Conservation (phyloP, 148 eudicot species). For the Silene uniflora region DNA sequence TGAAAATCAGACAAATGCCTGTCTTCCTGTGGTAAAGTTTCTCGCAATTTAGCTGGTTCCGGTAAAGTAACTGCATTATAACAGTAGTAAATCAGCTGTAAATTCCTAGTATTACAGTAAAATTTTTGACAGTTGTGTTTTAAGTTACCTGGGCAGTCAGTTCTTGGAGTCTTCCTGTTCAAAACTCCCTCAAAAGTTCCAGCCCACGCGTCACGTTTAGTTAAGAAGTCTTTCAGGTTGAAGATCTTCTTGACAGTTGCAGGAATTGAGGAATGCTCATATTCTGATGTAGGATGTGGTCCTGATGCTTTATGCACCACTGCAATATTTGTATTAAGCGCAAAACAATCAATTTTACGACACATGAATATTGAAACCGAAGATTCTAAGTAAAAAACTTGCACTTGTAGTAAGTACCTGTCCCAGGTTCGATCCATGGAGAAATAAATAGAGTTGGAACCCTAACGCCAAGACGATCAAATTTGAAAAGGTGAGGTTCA, state of each 20-base stretch:
- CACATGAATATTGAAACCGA: background rate
- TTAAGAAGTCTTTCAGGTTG: slow-evolving; percentile 64
- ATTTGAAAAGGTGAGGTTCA: slow-evolving; percentile 50
- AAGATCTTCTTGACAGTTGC: slow-evolving; percentile 83
- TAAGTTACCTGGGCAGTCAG: slow-evolving; percentile 70
- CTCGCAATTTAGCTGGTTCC: slow-evolving; percentile 57
- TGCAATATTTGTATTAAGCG: slow-evolving; percentile 24
- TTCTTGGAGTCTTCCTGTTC: slow-evolving; percentile 54
- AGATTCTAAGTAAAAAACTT: background rate
- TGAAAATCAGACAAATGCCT: slow-evolving; percentile 58
- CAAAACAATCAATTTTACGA: background rate
- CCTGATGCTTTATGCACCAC: slow-evolving; percentile 77
- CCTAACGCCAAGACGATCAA: slow-evolving; percentile 78
- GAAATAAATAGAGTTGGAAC: slow-evolving; percentile 76
- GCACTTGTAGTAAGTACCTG: slow-evolving; percentile 34
- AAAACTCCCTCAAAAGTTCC: slow-evolving; percentile 64
- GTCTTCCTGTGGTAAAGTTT: slow-evolving; percentile 39
- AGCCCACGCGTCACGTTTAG: slow-evolving; percentile 76
- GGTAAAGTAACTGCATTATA: slow-evolving; percentile 48
- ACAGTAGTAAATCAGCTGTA: slow-evolving; percentile 1
- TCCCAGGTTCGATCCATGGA: slow-evolving; percentile 75
- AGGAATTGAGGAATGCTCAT: slow-evolving; percentile 71
- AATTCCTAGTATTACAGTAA: background rate
- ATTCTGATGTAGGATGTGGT: slow-evolving; percentile 59
- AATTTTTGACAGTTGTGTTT: background rate